phyloP scores from a whole-genome alignment of 805 yeast genomes.

The Kluyveromyces aestuarii region DNA sequence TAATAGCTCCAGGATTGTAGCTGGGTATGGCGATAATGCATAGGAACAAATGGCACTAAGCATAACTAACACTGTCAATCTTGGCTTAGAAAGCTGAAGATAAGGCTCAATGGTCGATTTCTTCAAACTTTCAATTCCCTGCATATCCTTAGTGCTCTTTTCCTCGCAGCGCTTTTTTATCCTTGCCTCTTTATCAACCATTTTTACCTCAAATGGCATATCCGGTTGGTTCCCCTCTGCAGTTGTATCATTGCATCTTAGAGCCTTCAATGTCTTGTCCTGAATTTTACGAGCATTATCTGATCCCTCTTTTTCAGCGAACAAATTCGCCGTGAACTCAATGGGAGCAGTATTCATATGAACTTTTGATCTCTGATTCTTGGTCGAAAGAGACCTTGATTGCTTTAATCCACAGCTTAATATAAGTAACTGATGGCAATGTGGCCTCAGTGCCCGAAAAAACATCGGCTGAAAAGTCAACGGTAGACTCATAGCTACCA shows the following conservation, averaged over 20 bases:
- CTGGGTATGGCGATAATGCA: conserved; percentile 80
- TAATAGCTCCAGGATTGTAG: conserved; percentile 59
- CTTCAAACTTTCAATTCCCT: conserved; percentile 14
- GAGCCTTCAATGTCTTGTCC: conserved; percentile 22
- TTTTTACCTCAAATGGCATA: conserved; percentile 48
- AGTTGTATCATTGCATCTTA: conserved; percentile 26
- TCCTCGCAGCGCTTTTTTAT: conserved; percentile 6
- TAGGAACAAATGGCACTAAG: conserved; percentile 89
- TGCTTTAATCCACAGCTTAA: neutral
- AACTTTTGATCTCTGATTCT: neutral
- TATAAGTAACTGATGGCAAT: neutral
- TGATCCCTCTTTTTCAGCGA: conserved; percentile 6
- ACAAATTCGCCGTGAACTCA: conserved; percentile 31
- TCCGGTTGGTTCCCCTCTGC: neutral
- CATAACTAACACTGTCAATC: conserved; percentile 78
- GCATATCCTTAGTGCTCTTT: conserved; percentile 4
- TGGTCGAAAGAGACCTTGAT: neutral
- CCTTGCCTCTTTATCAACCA: conserved; percentile 24
- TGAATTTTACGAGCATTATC: conserved; percentile 7
- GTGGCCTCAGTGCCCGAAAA: neutral
- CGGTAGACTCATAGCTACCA: neutral
- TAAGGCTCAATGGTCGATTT: conserved; percentile 49
- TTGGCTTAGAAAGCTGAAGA: conserved; percentile 80
- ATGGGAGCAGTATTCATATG: conserved; percentile 30
- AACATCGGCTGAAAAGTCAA: neutral